phyloP scores from a whole-genome alignment of 371 early-diverging fungal genomes.

The Dinochytrium kinnereticum region DNA sequence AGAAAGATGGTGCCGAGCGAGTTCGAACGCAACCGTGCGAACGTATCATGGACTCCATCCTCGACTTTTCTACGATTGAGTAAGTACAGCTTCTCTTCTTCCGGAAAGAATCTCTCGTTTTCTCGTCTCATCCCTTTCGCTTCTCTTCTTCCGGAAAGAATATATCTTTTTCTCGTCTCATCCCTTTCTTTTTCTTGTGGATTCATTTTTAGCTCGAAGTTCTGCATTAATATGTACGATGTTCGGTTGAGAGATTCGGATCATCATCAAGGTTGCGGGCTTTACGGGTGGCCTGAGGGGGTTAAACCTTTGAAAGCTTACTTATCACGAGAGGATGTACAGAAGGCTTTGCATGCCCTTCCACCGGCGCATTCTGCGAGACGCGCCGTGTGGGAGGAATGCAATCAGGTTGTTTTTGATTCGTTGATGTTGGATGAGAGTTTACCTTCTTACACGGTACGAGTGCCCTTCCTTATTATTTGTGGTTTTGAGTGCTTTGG shows the following conservation, averaged over 20 bases:
- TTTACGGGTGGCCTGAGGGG: constrained; percentile 73
- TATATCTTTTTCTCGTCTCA: no score
- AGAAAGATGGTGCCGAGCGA: neutral
- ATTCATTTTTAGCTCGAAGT: constrained; percentile 26
- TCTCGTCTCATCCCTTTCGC: no score
- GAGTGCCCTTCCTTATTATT: neutral
- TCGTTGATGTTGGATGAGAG: constrained; percentile 56
- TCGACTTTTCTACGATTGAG: constrained; percentile 27
- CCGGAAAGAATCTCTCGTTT: no score
- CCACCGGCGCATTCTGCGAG: neutral
- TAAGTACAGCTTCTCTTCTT: no score
- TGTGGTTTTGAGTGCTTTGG: neutral
- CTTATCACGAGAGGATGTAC: constrained; percentile 52
- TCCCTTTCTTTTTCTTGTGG: neutral
- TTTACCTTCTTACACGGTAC: constrained; percentile 55
- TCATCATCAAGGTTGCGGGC: constrained; percentile 67
- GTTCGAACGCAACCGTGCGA: constrained; percentile 45
- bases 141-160: no score
- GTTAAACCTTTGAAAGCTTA: constrained; percentile 64
- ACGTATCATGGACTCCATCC: constrained; percentile 38
- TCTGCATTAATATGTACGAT: constrained; percentile 84
- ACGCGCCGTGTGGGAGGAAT: constrained; percentile 64
- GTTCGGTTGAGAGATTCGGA: constrained; percentile 68
- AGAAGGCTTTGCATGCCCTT: constrained; percentile 21
- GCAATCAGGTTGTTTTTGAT: constrained; percentile 55